Percentiles rank a stretch among this genome's conserved stretches.
phyloP scores from a whole-genome alignment of 768 basidiomycete genomes.

The Pleurotus citrinopileatus region DNA sequence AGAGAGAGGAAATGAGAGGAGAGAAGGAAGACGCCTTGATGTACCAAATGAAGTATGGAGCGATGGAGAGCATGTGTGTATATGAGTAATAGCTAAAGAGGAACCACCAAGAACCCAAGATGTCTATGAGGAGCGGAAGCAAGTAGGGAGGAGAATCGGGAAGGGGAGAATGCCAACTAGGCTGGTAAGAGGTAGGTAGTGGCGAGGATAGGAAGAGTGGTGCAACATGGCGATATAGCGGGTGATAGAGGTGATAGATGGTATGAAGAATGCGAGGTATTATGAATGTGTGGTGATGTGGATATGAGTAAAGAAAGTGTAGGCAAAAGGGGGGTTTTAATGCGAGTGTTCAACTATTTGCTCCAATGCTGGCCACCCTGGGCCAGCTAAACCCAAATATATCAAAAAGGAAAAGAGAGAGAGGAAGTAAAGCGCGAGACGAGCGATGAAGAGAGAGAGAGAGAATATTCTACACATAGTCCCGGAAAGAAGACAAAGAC shows the following conservation, averaged over 20 bases:
- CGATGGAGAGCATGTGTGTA: not conserved
- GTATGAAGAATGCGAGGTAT: not conserved
- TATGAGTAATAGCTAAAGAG: too few relatives aligned
- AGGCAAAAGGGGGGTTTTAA: not conserved
- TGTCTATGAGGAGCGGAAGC: not conserved
- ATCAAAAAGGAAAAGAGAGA: not conserved
- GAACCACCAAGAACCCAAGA: not conserved
- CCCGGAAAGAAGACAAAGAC: not conserved
- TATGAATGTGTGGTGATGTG: not conserved
- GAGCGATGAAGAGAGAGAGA: not conserved
- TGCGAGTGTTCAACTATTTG: not conserved
- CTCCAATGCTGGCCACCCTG: not conserved
- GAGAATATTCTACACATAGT: conserved; percentile 8
- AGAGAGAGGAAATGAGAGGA: too few relatives aligned
- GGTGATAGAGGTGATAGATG: too few relatives aligned
- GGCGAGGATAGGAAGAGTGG: too few relatives aligned
- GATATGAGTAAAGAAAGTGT: not conserved
- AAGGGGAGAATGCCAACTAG: not conserved
- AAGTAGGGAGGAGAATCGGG: not conserved
- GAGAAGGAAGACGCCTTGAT: not conserved
- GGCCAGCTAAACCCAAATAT: not conserved
- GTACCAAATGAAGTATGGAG: not conserved
- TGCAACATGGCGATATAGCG: too few relatives aligned
- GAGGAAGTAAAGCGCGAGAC: not conserved
- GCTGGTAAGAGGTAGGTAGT: not conserved